phyloP scores from a whole-genome alignment of 2,329 filamentous ascomycete species.

The Penicillium sp. region DNA sequence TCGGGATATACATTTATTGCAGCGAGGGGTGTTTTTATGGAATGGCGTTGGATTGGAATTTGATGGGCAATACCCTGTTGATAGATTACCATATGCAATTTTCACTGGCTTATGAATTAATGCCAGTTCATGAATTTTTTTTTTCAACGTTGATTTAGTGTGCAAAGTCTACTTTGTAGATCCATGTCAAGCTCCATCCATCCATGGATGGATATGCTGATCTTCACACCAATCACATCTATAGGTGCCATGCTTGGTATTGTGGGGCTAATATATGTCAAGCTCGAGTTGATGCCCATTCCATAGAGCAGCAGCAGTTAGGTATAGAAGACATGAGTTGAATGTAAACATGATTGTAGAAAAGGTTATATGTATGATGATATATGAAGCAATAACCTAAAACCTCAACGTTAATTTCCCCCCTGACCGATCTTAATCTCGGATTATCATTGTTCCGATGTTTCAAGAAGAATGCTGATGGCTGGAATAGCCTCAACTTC shows the following conservation, averaged over 20 bases:
- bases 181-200: neutral
- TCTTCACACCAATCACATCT: slow-evolving; percentile 6
- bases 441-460: slow-evolving; percentile 31
- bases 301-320: neutral
- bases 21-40: slow-evolving; percentile 17
- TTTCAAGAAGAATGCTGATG: slow-evolving; percentile 19
- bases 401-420: slow-evolving; percentile 5
- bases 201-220: neutral
- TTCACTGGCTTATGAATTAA: slow-evolving; percentile 8
- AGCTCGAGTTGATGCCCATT: neutral
- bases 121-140: slow-evolving; percentile 3
- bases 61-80: slow-evolving; percentile 24
- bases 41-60: slow-evolving; percentile 19
- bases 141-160: neutral
- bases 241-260: neutral
- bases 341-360: neutral
- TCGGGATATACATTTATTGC: slow-evolving; percentile 5
- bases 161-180: neutral
- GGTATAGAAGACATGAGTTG: neutral
- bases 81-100: slow-evolving; percentile 14
- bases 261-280: neutral
- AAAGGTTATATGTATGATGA: neutral
- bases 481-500: slow-evolving; percentile 15
- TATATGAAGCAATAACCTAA: slow-evolving; percentile 18
- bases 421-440: slow-evolving; percentile 27